These are phyloP conservation scores for Tinospora cordifolia DNA, from an alignment of 164 flowering plant genomes.

Conservation along the genomic window DNA sequence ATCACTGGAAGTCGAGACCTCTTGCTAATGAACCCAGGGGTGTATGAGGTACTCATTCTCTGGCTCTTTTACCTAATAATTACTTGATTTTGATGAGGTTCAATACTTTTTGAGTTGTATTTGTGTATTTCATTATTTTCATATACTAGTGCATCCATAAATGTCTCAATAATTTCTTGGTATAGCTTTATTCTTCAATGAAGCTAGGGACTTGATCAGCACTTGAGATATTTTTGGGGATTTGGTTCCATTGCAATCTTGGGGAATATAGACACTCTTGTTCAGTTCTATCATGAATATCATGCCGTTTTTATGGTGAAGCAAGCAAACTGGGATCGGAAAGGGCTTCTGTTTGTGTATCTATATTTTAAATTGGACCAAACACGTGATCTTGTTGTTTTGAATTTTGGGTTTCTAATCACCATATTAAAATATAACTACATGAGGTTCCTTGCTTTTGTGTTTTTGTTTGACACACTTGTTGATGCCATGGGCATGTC, in stretches of 20 bases:
- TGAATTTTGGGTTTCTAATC: neutral
- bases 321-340: neutral
- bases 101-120: neutral
- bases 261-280: neutral
- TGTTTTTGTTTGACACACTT: neutral
- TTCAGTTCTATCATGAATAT: neutral
- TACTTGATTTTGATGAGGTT: neutral
- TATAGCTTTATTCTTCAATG: neutral
- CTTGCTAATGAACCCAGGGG: constrained; percentile 91
- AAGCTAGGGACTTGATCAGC: neutral
- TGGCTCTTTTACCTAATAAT: neutral
- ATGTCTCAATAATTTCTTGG: neutral
- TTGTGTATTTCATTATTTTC: neutral
- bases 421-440: neutral
- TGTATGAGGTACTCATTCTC: constrained; percentile 64
- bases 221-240: neutral
- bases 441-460: neutral
- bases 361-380: neutral
- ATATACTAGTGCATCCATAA: neutral
- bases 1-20: constrained; percentile 96
- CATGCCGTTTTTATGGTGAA: neutral
- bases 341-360: neutral
- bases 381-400: neutral
- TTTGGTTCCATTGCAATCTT: neutral
- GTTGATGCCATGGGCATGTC: neutral